Percentiles rank a stretch among this genome's conserved stretches.
Conservation (phyloP, 805 yeast genomes). For the Ogataea ramenticola region DNA sequence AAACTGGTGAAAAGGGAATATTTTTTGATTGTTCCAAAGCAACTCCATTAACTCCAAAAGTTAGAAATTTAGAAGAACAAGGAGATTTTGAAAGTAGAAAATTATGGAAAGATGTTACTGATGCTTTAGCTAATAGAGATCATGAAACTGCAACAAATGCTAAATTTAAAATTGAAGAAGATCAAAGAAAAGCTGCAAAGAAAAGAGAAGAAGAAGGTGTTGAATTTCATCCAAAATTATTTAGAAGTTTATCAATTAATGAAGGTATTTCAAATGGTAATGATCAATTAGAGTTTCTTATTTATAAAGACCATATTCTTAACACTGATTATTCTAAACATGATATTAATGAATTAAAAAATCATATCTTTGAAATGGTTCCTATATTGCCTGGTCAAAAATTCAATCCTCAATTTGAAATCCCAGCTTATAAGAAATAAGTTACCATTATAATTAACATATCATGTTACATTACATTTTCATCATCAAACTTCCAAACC, state of each 20-base stretch:
- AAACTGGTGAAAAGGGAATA: slow-evolving; percentile 30
- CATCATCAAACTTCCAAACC: neutral
- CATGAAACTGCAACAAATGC: slow-evolving; percentile 84
- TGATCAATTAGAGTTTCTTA: slow-evolving; percentile 52
- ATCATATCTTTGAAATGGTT: slow-evolving; percentile 53
- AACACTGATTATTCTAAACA: slow-evolving; percentile 41
- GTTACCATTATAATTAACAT: neutral
- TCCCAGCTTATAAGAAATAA: slow-evolving; percentile 59
- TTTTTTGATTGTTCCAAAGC: slow-evolving; percentile 59
- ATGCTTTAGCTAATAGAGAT: slow-evolving; percentile 72
- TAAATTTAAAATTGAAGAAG: slow-evolving; percentile 78
- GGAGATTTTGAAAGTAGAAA: slow-evolving; percentile 73
- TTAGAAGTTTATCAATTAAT: slow-evolving; percentile 39
- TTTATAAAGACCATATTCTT: slow-evolving; percentile 42
- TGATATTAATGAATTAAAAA: slow-evolving; percentile 32
- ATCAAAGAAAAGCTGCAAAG: slow-evolving; percentile 72
- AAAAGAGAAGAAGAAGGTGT: slow-evolving; percentile 70
- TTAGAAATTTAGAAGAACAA: slow-evolving; percentile 75
- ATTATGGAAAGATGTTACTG: slow-evolving; percentile 77
- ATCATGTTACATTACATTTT: neutral
- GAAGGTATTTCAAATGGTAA: slow-evolving; percentile 18
- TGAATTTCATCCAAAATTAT: slow-evolving; percentile 75
- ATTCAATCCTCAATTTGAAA: slow-evolving; percentile 55
- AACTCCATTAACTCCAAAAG: slow-evolving; percentile 51
- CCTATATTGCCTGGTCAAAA: slow-evolving; percentile 83